Evolutionary conservation across 169 alveolate species (phyloP).

Genomic region (Theileria parva): DNA sequence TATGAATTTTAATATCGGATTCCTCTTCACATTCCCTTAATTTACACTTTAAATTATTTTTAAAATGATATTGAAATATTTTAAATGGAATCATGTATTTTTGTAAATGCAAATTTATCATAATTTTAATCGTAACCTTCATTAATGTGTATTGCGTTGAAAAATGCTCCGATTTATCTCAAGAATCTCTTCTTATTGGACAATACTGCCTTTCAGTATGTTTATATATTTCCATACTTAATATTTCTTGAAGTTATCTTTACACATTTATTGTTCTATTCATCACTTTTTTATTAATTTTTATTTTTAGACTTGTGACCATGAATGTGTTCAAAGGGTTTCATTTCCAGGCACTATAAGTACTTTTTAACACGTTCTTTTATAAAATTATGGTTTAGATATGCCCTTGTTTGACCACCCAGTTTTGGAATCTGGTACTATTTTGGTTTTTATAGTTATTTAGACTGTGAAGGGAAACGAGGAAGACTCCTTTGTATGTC

Average conservation of each 20-base stretch:
- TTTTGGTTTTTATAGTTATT: not conserved
- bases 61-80: no score
- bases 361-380: not conserved
- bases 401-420: conserved; percentile 51
- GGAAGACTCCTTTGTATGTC: conserved; percentile 52
- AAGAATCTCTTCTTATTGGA: conserved; percentile 57
- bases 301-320: conserved; percentile 47
- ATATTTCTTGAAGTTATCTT: not conserved
- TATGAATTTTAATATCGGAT: not conserved
- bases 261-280: not conserved
- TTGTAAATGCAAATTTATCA: not conserved
- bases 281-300: not conserved
- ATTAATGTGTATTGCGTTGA: not conserved
- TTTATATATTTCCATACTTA: not conserved
- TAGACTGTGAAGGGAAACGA: conserved; percentile 50
- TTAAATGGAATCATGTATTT: not conserved
- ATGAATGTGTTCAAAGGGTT: conserved; percentile 36
- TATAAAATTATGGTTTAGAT: conserved; percentile 1
- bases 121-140: not conserved
- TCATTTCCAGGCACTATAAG: conserved; percentile 63
- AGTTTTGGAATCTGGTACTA: conserved; percentile 37
- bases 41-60: not conserved
- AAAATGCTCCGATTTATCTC: conserved; percentile 50
- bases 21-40: not conserved
- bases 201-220: conserved; percentile 65